Evolutionary conservation across 164 flowering plant species (phyloP), one percentile per base, ranked within the genome.

Genomic region (Umbilicus rupestris): DNA sequence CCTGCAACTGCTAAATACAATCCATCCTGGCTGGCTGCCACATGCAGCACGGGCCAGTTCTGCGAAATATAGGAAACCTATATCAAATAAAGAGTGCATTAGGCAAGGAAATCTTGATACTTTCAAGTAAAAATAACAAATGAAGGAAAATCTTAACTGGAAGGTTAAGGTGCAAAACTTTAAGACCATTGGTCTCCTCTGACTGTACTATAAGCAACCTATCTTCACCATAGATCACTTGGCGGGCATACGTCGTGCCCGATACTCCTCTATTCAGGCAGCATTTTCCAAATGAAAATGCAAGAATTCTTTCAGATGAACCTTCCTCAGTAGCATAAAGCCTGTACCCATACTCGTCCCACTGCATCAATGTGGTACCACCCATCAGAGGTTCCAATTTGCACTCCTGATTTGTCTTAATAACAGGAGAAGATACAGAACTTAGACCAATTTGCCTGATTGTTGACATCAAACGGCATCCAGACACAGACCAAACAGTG

Each of bases 1-100:
- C 99, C 97, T 74, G 99, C 96, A 79, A 92, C 94, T 45, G 99
- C 97, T 66, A 94, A 78, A 77, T 83, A 89, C 87, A 85, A 84
- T 68, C 97, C 99, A 85, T 94, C 99, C 76, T 81, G 78, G 79
- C 97, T 91, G 60, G 97, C 94, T 5, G 84, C 92, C 52, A 88
- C 97, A 78, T 94, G 99, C 66, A 83, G 79, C 73, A 94, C 83
- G 22, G 97, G 99, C 99, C 99, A 94, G 72, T 94, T 94, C 71
- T 91, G 97, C 20, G 97, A 88, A 58, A 94, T 87, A 73, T 94
- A 94, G 30, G 97, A 89, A 60, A 89, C 96, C 97, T 91, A 83
- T 64, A 14, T 24, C 67, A 67, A 67, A 60, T 30, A 45, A 72
- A 19, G 63, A 65, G 20, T 41, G 45, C 44, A 68, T 79, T 52